Evolutionary conservation across 495 filamentous ascomycete species (phyloP).

Genomic region (Chaetomium tenue): DNA sequence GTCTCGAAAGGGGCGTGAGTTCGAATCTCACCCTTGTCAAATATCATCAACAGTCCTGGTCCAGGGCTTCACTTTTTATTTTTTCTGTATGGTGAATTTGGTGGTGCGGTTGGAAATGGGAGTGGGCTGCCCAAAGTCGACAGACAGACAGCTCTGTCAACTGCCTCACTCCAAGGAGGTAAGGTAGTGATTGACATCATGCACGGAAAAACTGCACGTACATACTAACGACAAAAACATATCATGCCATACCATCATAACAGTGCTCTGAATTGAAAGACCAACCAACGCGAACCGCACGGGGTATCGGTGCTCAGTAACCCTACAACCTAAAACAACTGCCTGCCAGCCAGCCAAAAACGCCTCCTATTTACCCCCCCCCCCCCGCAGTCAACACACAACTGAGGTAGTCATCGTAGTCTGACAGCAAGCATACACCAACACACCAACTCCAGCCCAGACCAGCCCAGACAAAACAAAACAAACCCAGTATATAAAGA

Average conservation of each 20-base stretch:
- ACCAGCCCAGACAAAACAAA: background rate
- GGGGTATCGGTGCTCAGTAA: constrained; percentile 31
- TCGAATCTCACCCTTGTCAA: constrained; percentile 24
- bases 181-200: background rate
- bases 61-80: background rate
- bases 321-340: constrained; percentile 22
- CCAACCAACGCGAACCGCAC: constrained; percentile 10
- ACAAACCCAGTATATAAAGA: too few species aligned
- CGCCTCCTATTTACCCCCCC: too few species aligned
- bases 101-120: background rate
- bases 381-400: too few species aligned
- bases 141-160: too few species aligned
- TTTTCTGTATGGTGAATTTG: background rate
- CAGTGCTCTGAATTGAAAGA: background rate
- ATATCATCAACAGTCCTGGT: background rate
- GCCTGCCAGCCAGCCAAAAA: background rate
- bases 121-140: too few species aligned
- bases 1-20: constrained; percentile 23
- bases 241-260: background rate
- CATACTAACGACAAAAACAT: background rate
- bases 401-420: too few species aligned
- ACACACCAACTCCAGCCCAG: background rate
- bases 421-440: too few species aligned
- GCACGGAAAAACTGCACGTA: background rate
- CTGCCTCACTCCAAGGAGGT: too few species aligned